Percentiles rank a stretch among this genome's conserved stretches.
phyloP scores from a whole-genome alignment of 2,329 filamentous ascomycete genomes.

The Sphaerulina musiva region DNA sequence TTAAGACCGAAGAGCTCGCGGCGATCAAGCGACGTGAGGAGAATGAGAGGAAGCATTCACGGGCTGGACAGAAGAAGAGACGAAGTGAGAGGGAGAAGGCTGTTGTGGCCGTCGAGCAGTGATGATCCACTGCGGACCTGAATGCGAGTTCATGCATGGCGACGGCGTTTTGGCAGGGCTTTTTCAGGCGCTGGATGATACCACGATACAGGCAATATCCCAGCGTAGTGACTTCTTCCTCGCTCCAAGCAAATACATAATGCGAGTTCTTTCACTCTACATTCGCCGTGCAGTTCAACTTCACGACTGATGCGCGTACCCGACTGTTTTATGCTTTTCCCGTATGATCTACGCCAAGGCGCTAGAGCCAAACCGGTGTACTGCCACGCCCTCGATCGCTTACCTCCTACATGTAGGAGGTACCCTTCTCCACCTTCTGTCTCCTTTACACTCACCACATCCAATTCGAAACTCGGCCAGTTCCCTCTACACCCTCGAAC shows the following conservation, averaged over 20 bases:
- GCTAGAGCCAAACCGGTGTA: no score
- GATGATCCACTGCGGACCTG: not conserved
- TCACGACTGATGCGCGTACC: no score
- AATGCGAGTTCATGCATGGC: slow-evolving; percentile 6
- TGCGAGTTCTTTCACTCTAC: not conserved
- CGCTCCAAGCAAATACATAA: not conserved
- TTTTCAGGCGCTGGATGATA: slow-evolving; percentile 6
- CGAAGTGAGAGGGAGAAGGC: slow-evolving; percentile 87
- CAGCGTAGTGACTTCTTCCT: not conserved
- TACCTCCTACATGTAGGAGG: no score
- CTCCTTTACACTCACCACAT: slow-evolving; percentile 7
- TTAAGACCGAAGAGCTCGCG: slow-evolving; percentile 83
- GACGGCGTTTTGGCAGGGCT: slow-evolving; percentile 13
- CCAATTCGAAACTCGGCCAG: slow-evolving; percentile 1
- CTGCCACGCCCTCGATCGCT: no score
- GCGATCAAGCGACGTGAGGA: slow-evolving; percentile 86
- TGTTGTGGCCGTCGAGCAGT: slow-evolving; percentile 64
- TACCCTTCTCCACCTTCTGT: not conserved
- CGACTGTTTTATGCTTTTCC: no score
- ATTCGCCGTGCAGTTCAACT: not conserved
- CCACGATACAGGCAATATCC: not conserved
- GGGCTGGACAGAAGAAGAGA: slow-evolving; percentile 69
- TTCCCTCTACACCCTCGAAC: slow-evolving; percentile 3
- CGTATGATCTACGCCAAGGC: no score
- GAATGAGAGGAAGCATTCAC: slow-evolving; percentile 86